phyloP scores from a whole-genome alignment of 208 protist genomes.

The Leishmania arabica region DNA sequence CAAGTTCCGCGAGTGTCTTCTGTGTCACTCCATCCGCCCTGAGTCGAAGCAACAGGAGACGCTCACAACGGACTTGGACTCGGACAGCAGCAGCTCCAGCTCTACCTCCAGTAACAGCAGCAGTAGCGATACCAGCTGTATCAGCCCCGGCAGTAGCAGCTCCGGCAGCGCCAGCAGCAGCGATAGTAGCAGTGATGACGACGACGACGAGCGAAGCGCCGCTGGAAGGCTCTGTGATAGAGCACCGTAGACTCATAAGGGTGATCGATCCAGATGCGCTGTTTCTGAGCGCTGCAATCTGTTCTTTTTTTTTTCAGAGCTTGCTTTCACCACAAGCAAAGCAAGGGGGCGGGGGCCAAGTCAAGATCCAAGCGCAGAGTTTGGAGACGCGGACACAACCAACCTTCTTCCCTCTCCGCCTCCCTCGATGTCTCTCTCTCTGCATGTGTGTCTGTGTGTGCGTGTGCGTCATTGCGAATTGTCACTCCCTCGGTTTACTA shows the following conservation, averaged over 20 bases:
- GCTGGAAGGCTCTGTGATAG: background rate
- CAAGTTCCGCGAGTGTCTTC: conserved; percentile 75
- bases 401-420: background rate
- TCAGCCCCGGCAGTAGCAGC: conserved; percentile 7
- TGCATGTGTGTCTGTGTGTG: background rate
- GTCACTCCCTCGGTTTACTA: background rate
- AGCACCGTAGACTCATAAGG: background rate
- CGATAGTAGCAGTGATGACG: conserved; percentile 15
- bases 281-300: background rate
- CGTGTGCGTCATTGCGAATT: background rate
- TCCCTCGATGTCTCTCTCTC: background rate
- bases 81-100: conserved; percentile 25
- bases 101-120: conserved; percentile 12
- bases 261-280: background rate
- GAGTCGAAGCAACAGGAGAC: conserved; percentile 33
- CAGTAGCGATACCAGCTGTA: conserved; percentile 12
- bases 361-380: background rate
- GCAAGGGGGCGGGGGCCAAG: background rate
- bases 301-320: background rate
- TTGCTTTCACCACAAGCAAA: background rate
- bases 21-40: conserved; percentile 64
- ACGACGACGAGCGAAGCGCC: conserved; percentile 6
- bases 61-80: conserved; percentile 23
- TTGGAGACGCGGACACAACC: background rate
- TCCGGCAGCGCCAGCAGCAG: conserved; percentile 11